Evolutionary conservation across 306 rosid genomes (phyloP), one percentile per base, ranked within the genome.

Genomic region (Mimosa bimucronata): DNA sequence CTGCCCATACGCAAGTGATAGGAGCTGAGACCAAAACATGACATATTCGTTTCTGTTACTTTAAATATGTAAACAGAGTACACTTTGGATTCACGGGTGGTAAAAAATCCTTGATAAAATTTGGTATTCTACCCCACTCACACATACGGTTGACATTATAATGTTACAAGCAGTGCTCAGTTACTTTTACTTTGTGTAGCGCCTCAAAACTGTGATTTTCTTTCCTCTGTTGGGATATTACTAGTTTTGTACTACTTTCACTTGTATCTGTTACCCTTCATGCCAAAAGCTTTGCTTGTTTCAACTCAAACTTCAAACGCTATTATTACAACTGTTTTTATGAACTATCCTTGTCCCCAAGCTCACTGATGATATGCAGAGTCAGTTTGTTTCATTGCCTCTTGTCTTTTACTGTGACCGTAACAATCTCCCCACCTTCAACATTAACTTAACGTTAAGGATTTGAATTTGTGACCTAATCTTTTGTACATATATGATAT

Each of bases 391-490:
- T 83, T 26, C 60, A 26, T 61, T 77, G 55, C 79, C 45, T 53
- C 76, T 77, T 86, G 87, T 86, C 83, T 52, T 19, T 50, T 76
- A 71, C 69, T 53, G 41, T 71, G 66, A 79, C 7, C 29, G 19
- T 65, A 72, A 34, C 5, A 34, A 52, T 25, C 65, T 25, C 40
- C 6, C 3, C 9, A 31, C n/a, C 45, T 34, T 73, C 4, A 31
- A 58, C 21, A 25, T 81, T 23, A 79, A 66, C 73, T 67, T 61
- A 72, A 83, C 83, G 52, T 66, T 77, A 45, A 62, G 74, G 31
- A 80, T 83, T 86, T 76, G 74, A 86, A 86, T 80, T 69, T 31
- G 48, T 40, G 1, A 77, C 85, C 84, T 72, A 86, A 82, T 79
- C 66, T 29, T 53, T 79, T 64, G 53, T 71, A 75, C 61, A 55